Base-by-base conservation (phyloP, 2,329 filamentous ascomycete species). In the Bipolaris gigantea region DNA sequence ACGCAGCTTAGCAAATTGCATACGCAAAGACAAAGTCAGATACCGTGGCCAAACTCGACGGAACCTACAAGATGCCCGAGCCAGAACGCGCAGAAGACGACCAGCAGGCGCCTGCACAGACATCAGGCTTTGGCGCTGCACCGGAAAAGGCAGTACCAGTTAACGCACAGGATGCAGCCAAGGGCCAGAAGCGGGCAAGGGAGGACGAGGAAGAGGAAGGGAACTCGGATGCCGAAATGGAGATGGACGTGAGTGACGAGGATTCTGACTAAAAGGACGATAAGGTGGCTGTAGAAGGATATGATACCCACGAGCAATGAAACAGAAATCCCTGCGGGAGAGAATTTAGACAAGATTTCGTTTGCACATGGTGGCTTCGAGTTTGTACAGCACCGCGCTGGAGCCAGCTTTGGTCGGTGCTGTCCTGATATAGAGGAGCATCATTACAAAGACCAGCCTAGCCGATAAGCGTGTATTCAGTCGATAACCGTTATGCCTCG, bases 11-110 rank as follows among this genome's bases (percentile, higher is more conserved):
- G 93, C 89, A 87, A 84, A 92, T 99, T 64, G 82, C 88, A 62
- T 99, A 97, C 74, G 92, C 90, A 53, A 96, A 92, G 75, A 86
- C 87, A 53, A 93, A 93, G 71, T 97, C 92, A 3, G 83, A 96
- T 73, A 88, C 89, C 21, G 85, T 99, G 58, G 86, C 91, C 32
- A 96, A 96, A 75, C 85, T 99, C 48, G 92, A 96, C 63, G 94
- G 94, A 59, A 93, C 90, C 13, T 96, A 92, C 77, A 87, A 87
- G 69, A 82, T 89, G 63, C 86, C 90, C 13, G 77, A 80, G 42
- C 36, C 62, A 16, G 64, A 68, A 33, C 63, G 57, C 33, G 62
- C 60, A 46, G 57, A 50, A 39, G 61, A 50, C 42, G 50, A 53
- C 5, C 67, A 69, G 35, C 54, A 66, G 27, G 56, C 65, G 2